Conservation (phyloP, 2,329 filamentous ascomycete species). For the Colletotrichum kahawae region DNA sequence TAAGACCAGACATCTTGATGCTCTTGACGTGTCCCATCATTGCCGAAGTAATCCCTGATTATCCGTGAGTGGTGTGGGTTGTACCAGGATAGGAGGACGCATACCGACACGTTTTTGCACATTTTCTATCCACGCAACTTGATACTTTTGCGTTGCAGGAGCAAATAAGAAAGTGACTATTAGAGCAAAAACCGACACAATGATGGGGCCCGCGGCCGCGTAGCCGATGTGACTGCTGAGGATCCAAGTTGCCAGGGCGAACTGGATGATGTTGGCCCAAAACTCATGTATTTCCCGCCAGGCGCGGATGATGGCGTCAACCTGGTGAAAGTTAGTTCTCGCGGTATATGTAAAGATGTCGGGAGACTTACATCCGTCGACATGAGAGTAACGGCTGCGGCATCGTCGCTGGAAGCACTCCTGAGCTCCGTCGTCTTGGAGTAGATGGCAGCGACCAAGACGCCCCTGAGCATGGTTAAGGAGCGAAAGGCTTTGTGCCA, state of each 20-base stretch:
- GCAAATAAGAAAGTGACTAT: constrained; percentile 29
- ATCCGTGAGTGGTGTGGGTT: not conserved
- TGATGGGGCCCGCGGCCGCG: constrained; percentile 36
- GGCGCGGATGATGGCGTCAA: constrained; percentile 41
- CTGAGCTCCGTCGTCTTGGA: constrained; percentile 26
- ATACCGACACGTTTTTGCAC: constrained; percentile 53
- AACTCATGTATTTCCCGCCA: constrained; percentile 40
- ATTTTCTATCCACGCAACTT: constrained; percentile 49
- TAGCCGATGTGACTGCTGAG: constrained; percentile 37
- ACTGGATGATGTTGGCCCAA: constrained; percentile 40
- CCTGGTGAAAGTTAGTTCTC: constrained; percentile 23
- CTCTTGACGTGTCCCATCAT: constrained; percentile 56
- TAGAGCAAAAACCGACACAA: constrained; percentile 32
- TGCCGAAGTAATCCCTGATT: constrained; percentile 43
- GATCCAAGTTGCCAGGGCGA: constrained; percentile 37
- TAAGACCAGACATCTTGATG: constrained; percentile 55
- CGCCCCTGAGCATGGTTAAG: constrained; percentile 30
- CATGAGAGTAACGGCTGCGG: constrained; percentile 30
- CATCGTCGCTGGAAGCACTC: constrained; percentile 20
- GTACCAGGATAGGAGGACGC: not conserved
- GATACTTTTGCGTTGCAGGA: constrained; percentile 32
- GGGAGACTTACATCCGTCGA: constrained; percentile 32
- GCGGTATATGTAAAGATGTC: not conserved
- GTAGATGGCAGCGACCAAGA: constrained; percentile 31
- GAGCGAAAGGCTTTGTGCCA: constrained; percentile 27